These are phyloP conservation scores for Anthostomella pinea DNA, from an alignment of 2,329 filamentous ascomycete genomes.

Conservation along the genomic window DNA sequence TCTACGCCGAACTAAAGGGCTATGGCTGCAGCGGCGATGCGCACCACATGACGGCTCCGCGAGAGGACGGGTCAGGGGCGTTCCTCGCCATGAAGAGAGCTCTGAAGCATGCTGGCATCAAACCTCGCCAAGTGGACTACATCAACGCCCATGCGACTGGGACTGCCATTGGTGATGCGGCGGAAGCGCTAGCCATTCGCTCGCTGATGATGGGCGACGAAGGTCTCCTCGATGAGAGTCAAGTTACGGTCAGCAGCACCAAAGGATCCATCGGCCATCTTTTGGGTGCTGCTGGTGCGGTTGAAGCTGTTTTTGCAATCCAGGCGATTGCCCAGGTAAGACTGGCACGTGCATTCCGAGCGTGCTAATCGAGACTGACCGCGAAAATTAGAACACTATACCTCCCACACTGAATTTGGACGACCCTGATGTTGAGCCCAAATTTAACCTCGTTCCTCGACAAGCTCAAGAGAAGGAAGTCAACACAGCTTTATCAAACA, in stretches of 20 bases:
- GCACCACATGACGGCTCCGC: conserved; percentile 88
- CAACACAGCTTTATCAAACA: conserved; percentile 81
- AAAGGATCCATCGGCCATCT: conserved; percentile 93
- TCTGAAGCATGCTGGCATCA: conserved; percentile 66
- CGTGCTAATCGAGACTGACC: conserved; percentile 10
- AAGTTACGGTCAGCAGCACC: conserved; percentile 85
- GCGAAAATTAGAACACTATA: conserved; percentile 60
- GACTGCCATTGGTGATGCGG: conserved; percentile 79
- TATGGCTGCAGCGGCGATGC: conserved; percentile 92
- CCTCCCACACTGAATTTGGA: conserved; percentile 86
- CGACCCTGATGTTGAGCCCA: conserved; percentile 61
- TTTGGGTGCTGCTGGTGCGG: conserved; percentile 83
- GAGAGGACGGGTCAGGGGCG: conserved; percentile 78
- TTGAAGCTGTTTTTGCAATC: conserved; percentile 84
- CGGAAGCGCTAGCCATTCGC: conserved; percentile 82
- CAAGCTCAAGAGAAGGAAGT: conserved; percentile 68
- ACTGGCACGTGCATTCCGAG: background rate
- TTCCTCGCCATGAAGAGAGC: conserved; percentile 82
- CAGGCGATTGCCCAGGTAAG: conserved; percentile 75
- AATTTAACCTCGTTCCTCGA: conserved; percentile 83
- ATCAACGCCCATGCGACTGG: conserved; percentile 95
- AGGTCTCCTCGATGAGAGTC: conserved; percentile 56
- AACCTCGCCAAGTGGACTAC: conserved; percentile 75
- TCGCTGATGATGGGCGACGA: conserved; percentile 71
- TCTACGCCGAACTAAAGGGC: conserved; percentile 86